phyloP scores from a whole-genome alignment of 1,284 basidiomycete genomes.

The Wallemia mellicola region DNA sequence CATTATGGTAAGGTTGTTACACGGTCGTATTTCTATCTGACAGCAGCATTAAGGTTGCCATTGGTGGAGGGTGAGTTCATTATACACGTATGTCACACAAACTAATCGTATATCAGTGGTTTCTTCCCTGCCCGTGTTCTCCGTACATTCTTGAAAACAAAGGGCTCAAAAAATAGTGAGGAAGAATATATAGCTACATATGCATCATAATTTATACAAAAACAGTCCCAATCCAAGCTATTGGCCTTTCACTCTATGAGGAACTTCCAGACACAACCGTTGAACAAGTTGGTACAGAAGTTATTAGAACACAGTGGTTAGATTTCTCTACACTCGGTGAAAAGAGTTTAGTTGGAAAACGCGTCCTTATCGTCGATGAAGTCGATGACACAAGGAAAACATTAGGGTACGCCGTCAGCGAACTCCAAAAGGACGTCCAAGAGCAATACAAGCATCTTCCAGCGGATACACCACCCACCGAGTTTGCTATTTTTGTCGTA shows the following conservation, averaged over 20 bases:
- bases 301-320: constrained; percentile 66
- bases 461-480: constrained; percentile 18
- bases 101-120: constrained; percentile 23
- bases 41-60: background rate
- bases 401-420: constrained; percentile 53
- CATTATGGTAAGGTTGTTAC: background rate
- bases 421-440: constrained; percentile 55
- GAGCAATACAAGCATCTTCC: constrained; percentile 17
- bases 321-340: constrained; percentile 31
- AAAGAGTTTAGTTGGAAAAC: constrained; percentile 41
- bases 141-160: constrained; percentile 58
- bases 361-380: constrained; percentile 35
- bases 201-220: constrained; percentile 13
- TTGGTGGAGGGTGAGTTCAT: background rate
- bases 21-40: background rate
- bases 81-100: background rate
- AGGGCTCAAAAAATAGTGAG: constrained; percentile 22
- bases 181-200: constrained; percentile 2
- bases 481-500: constrained; percentile 55
- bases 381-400: constrained; percentile 30
- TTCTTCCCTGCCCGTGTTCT: constrained; percentile 82
- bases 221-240: constrained; percentile 66
- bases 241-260: constrained; percentile 76
- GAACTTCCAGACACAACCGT: constrained; percentile 39
- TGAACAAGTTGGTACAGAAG: constrained; percentile 51